A percentile compares a stretch with the other conserved stretches of the same genome.
Evolutionary conservation across 306 rosid genomes (phyloP).

Genomic region (Senna tora): DNA sequence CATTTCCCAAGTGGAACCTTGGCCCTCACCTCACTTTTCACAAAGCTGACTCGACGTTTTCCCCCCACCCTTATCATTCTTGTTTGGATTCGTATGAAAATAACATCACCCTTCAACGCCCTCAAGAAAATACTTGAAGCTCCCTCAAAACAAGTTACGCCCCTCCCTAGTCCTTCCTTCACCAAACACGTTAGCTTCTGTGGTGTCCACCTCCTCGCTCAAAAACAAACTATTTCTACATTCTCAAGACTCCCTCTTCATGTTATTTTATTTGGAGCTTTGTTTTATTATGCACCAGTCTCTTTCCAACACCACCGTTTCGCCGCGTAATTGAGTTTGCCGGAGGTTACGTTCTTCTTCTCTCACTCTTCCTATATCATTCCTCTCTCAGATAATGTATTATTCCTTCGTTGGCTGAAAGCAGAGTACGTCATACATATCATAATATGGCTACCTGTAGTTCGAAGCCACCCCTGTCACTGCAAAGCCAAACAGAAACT

Average conservation of each 20-base stretch:
- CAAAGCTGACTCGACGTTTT: slow-evolving; percentile 10
- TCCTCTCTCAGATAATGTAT: background rate
- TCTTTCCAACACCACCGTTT: slow-evolving; percentile 34
- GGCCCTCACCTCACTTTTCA: background rate
- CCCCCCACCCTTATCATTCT: background rate
- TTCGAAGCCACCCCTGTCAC: slow-evolving; percentile 38
- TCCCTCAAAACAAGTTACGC: background rate
- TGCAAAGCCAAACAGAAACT: slow-evolving; percentile 18
- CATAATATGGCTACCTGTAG: slow-evolving; percentile 42
- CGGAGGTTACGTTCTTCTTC: background rate
- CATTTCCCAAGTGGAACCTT: background rate
- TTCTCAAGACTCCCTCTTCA: background rate
- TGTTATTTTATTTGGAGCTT: background rate
- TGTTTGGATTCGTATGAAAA: background rate
- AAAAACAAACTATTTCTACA: no score
- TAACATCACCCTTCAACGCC: slow-evolving; percentile 4
- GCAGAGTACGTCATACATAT: background rate
- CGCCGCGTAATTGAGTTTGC: slow-evolving; percentile 31
- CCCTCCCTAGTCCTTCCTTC: background rate
- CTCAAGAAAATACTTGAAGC: background rate
- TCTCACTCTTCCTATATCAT: background rate
- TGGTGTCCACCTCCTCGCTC: slow-evolving; percentile 4
- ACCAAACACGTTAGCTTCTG: background rate
- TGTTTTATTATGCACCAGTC: background rate
- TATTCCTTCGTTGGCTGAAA: background rate